Conservation (phyloP, 768 basidiomycete species). For the Naganishia vaughanmartiniae region DNA sequence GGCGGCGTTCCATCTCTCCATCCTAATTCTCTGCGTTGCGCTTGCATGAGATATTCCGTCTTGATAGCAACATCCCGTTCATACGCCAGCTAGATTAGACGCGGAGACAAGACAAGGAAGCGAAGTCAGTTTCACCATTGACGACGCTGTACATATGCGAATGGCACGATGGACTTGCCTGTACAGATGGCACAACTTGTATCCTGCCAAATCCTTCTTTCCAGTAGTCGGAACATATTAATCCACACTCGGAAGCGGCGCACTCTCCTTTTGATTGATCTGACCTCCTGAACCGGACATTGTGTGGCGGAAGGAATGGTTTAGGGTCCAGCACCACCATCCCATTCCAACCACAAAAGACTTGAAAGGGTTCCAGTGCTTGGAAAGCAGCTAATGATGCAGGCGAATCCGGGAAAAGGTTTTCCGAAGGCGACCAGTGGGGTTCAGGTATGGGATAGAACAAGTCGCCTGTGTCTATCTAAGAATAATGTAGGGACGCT, state of each 20-base stretch:
- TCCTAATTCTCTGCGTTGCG: constrained; percentile 37
- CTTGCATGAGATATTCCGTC: constrained; percentile 35
- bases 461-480: constrained; percentile 46
- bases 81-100: constrained; percentile 41
- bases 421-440: constrained; percentile 47
- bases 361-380: constrained; percentile 44
- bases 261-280: constrained; percentile 42
- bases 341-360: constrained; percentile 52
- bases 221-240: constrained; percentile 48
- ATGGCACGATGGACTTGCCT: constrained; percentile 43
- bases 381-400: constrained; percentile 33
- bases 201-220: constrained; percentile 44
- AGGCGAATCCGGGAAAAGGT: constrained; percentile 43
- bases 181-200: constrained; percentile 49
- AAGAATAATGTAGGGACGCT: background rate
- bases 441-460: constrained; percentile 48
- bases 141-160: constrained; percentile 44
- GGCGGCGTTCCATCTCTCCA: constrained; percentile 46
- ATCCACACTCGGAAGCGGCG: constrained; percentile 45
- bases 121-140: background rate
- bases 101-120: background rate
- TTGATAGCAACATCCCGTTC: constrained; percentile 41
- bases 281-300: constrained; percentile 48
- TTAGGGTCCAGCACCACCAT: constrained; percentile 45
- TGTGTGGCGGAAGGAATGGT: constrained; percentile 49